Percentiles rank a stretch among this genome's conserved stretches.
Conservation (phyloP, 83 land plant species). For the Diphasiastrum complanatum region DNA sequence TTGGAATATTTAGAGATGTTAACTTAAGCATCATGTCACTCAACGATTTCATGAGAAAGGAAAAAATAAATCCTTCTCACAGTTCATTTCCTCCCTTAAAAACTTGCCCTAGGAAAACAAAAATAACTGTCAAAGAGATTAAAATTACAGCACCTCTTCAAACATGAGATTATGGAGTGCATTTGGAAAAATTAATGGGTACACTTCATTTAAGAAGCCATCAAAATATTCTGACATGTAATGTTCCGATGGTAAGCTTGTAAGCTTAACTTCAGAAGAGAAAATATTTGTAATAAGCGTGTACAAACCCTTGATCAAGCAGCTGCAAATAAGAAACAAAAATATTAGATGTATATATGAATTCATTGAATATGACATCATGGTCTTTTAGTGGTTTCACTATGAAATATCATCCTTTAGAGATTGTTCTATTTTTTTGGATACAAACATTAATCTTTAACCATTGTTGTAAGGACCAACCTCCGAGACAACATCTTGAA, state of each 20-base stretch:
- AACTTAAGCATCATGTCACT: too few species aligned
- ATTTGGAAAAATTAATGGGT: conserved; percentile 31
- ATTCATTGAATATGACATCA: neutral
- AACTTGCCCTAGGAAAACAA: too few species aligned
- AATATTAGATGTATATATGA: neutral
- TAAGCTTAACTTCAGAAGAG: conserved; percentile 27
- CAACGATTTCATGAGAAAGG: too few species aligned
- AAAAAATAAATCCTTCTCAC: too few species aligned
- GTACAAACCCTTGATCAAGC: conserved; percentile 31
- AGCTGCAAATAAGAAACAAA: conserved; percentile 18
- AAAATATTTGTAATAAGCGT: conserved; percentile 34
- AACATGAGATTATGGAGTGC: conserved; percentile 27
- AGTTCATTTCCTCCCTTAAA: too few species aligned
- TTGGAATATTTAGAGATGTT: too few species aligned
- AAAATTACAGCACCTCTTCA: conserved; percentile 34
- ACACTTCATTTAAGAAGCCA: conserved; percentile 34
- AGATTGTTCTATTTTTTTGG: neutral
- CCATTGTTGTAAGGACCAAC: conserved; percentile 6
- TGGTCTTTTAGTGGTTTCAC: neutral
- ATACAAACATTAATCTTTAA: neutral
- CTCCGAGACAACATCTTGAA: conserved; percentile 34
- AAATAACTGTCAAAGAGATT: too few species aligned
- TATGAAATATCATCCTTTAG: neutral
- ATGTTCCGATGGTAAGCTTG: neutral
- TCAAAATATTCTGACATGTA: conserved; percentile 30